Evolutionary conservation across 2,329 filamentous ascomycete species (phyloP), one percentile per base, ranked within the genome.

Genomic region (Penicillium olsonii): DNA sequence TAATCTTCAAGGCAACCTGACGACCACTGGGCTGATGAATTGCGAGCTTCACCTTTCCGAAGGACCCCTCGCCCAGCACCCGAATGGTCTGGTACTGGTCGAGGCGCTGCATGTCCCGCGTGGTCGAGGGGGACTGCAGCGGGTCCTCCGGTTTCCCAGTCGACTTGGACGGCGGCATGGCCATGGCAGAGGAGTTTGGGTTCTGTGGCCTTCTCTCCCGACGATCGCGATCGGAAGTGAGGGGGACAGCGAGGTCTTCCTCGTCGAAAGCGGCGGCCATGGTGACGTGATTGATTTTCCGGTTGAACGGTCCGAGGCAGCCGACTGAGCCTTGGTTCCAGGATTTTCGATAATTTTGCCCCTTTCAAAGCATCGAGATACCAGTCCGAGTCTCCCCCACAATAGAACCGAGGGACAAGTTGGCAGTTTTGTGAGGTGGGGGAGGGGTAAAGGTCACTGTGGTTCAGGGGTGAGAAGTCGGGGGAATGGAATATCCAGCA

Each of bases 41-140:
- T 18, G 94, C 94, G 63, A 99, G 83, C 79, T 97, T 97, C 70
- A 99, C 94, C 77, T 99, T 99, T 63, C 94, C 94, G 70, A 99
- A 99, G 2, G 92, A 96, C 39, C 94, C 94, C 75, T 99, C 94
- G 48, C 94, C 94, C 12, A 99, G 81, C 14, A 92, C 96, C 69
- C 86, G 87, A 61, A 96, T 80, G 49, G 96, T 87, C 63, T 88
- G 88, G 77, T 99, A 99, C 72, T 92, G 89, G 59, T 91, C 91
- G 65, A 97, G 85, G 59, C 92, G 85, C 76, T 92, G 88, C 75
- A 88, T 90, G 56, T 85, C 83, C 75, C 75, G 71, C 60, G 67
- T 76, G 59, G 73, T 78, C 54, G 67, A 69, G 33, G 72, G 74
- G 51, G 73, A 77, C 68, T 76, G 73, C 56, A 56, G 65, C 18